Conservation (phyloP, 495 filamentous ascomycete genomes). For the Hypoxylon fragiforme region DNA sequence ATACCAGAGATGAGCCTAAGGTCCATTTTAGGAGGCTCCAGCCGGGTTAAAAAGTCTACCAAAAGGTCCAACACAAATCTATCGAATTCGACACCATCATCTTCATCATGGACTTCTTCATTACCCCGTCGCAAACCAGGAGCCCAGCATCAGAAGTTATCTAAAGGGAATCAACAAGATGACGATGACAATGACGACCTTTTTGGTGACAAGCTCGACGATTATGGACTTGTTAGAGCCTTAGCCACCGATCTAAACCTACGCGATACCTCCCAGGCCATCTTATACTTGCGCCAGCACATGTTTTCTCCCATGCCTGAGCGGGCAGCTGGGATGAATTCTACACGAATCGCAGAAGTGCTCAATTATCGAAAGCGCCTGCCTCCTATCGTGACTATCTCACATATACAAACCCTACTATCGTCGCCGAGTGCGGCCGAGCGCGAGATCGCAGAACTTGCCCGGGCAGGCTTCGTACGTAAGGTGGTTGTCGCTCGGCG, state of each 20-base stretch:
- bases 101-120: constrained; percentile 47
- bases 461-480: constrained; percentile 61
- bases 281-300: constrained; percentile 60
- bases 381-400: constrained; percentile 70
- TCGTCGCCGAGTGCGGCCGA: constrained; percentile 70
- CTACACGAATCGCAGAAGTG: constrained; percentile 68
- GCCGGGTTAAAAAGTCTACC: constrained; percentile 47
- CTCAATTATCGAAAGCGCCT: constrained; percentile 67
- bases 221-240: constrained; percentile 56
- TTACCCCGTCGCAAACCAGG: constrained; percentile 62
- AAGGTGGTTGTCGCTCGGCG: constrained; percentile 69
- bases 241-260: constrained; percentile 57
- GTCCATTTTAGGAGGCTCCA: constrained; percentile 41
- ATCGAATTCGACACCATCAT: constrained; percentile 52
- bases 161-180: constrained; percentile 36
- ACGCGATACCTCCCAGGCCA: constrained; percentile 65
- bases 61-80: constrained; percentile 42
- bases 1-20: constrained; percentile 35
- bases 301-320: constrained; percentile 75
- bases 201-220: constrained; percentile 58
- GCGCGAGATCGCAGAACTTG: constrained; percentile 69
- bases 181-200: constrained; percentile 47
- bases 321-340: constrained; percentile 69
- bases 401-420: constrained; percentile 71
- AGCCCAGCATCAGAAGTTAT: constrained; percentile 35